Evolutionary conservation across 2,329 filamentous ascomycete species (phyloP), one percentile per base, ranked within the genome.

Genomic region (Xylariaceae sp.): DNA sequence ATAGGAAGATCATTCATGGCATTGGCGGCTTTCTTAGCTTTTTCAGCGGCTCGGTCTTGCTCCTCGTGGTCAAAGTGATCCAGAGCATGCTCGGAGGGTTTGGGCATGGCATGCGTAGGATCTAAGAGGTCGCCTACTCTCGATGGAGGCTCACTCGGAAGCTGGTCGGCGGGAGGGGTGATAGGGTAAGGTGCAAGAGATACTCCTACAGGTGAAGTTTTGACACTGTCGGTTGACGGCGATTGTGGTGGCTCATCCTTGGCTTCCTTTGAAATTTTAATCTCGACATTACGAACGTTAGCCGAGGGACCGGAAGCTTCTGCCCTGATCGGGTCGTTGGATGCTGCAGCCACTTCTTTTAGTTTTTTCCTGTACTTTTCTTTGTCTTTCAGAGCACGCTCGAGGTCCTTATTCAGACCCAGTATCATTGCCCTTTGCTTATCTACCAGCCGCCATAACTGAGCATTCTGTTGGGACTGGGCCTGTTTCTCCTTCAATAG

Each of bases 381-480:
- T 67, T 96, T 96, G 56, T 97, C 93, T 64, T 95, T 95, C 53
- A 95, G 67, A 1, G 91, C 83, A 42, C 88, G 82, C 66, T 97
- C 92, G 11, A 98, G 73, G 63, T 98, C 93, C 65, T 93, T 95
- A 62, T 97, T 96, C 52, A 98, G 75, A 6, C 91, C 92, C 17
- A 95, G 68, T 44, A 98, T 90, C 83, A 98, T 91, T 14, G 89
- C 83, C 51, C 92, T 79, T 67, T 98, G 93, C 71, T 98, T 97
- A 65, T 97, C 92, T 40, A 98, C 90, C 37, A 98, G 71, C 40
- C 90, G 85, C 93, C 93, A 98, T 59, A 98, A 71, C 64, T 98
- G 92, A 16, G 84, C 76, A 63, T 97, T 97, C 62, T 97, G 93
- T 55, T 88, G 85, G 5, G 88, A 81, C 44, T 90, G 86, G 39